Percentiles rank a stretch among this genome's conserved stretches.
Conservation (phyloP, 139 green algal species). For the Picochlorum sp. region DNA sequence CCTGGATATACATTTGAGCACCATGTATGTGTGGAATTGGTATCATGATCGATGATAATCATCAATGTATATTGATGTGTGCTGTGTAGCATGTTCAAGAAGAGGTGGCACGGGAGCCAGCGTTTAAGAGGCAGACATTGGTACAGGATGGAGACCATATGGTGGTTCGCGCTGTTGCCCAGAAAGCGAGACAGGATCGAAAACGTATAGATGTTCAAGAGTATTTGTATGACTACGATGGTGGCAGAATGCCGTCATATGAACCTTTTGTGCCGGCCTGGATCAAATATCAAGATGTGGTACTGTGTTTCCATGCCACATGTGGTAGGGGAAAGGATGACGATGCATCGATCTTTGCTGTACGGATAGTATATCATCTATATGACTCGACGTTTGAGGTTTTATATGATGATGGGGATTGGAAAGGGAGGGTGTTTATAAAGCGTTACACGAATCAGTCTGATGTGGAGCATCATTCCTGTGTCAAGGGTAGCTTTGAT, state of each 20-base stretch:
- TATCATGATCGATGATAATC: not conserved
- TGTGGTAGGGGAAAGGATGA: conserved; percentile 80
- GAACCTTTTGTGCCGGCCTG: conserved; percentile 1
- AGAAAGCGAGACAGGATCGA: not conserved
- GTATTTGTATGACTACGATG: not conserved
- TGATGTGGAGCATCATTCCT: too few relatives aligned
- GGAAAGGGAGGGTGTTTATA: too few relatives aligned
- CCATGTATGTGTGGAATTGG: not conserved
- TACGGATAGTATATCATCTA: too few relatives aligned
- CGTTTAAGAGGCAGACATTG: not conserved
- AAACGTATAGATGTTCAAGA: not conserved
- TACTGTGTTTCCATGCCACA: conserved; percentile 86
- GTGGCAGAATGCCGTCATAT: not conserved
- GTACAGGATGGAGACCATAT: not conserved
- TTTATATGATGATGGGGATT: too few relatives aligned
- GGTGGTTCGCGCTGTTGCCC: not conserved
- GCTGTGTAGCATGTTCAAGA: not conserved
- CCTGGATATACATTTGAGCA: not conserved
- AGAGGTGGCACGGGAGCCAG: not conserved
- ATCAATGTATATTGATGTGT: not conserved
- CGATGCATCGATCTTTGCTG: conserved; percentile 15
- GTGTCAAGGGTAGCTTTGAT: too few relatives aligned
- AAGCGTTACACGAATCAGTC: too few relatives aligned
- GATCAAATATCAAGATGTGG: conserved; percentile 35
- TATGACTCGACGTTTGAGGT: too few relatives aligned